Conservation (phyloP, 2,329 filamentous ascomycete species). For the Periconia sp. region DNA sequence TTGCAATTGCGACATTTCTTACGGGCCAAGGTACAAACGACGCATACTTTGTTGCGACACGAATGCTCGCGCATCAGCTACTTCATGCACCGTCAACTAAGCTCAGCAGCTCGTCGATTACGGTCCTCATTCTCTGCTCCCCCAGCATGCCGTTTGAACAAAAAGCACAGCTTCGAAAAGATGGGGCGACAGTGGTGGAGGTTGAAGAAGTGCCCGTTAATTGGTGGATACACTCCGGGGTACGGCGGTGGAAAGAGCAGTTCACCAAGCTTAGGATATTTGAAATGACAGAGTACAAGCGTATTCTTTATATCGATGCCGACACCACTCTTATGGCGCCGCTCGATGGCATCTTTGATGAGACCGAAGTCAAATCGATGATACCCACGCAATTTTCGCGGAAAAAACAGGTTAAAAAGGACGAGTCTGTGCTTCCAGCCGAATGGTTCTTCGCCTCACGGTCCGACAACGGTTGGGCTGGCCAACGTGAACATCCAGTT, state of each 20-base stretch:
- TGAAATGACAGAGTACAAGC: conserved; percentile 49
- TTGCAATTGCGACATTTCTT: conserved; percentile 49
- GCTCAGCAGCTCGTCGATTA: conserved; percentile 33
- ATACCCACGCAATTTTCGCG: conserved; percentile 9
- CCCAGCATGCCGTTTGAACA: conserved; percentile 23
- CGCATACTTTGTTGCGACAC: conserved; percentile 48
- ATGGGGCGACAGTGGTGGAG: conserved; percentile 50
- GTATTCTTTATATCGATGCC: conserved; percentile 53
- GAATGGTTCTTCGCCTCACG: conserved; percentile 48
- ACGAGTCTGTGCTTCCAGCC: conserved; percentile 45
- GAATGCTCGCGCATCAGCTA: conserved; percentile 51
- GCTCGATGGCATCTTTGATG: conserved; percentile 49
- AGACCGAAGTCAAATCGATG: conserved; percentile 42
- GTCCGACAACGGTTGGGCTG: conserved; percentile 43
- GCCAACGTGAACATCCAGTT: conserved; percentile 42
- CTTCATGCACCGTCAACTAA: conserved; percentile 47
- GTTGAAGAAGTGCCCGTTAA: conserved; percentile 41
- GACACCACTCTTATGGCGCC: conserved; percentile 48
- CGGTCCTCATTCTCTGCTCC: conserved; percentile 47
- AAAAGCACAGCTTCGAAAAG: conserved; percentile 38
- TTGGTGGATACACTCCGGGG: conserved; percentile 46
- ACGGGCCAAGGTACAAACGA: conserved; percentile 33
- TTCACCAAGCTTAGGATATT: conserved; percentile 54
- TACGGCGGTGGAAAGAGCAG: conserved; percentile 50
- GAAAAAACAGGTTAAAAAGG: conserved; percentile 20